Percentiles rank a stretch among this genome's conserved stretches.
These are phyloP conservation scores for Boletus reticulatus DNA, from an alignment of 768 basidiomycete species.

Conservation along the genomic window DNA sequence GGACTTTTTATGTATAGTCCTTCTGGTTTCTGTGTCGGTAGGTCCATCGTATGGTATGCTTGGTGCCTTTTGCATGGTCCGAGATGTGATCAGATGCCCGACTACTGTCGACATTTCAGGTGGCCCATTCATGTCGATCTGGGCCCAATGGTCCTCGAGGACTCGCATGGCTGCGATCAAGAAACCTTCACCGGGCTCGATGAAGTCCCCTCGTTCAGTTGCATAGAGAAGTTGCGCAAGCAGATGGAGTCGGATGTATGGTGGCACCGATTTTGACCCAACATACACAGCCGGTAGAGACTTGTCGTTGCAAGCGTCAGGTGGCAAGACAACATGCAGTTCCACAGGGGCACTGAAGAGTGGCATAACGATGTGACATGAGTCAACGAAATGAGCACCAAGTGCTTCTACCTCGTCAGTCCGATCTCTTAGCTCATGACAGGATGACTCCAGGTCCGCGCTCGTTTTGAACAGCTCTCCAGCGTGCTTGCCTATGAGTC, in stretches of 20 bases:
- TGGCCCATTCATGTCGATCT: conserved; percentile 64
- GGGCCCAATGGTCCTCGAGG: conserved; percentile 69
- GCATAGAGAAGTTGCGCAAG: conserved; percentile 59
- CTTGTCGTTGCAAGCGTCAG: conserved; percentile 38
- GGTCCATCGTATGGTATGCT: conserved; percentile 8
- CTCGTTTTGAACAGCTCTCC: conserved; percentile 32
- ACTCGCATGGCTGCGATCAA: conserved; percentile 67
- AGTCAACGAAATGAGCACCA: conserved; percentile 48
- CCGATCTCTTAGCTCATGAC: conserved; percentile 9
- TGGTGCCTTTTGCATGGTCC: conserved; percentile 10
- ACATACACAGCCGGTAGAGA: conserved; percentile 69
- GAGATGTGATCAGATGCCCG: conserved; percentile 27
- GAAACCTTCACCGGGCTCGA: conserved; percentile 70
- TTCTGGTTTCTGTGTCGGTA: not conserved
- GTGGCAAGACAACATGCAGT: conserved; percentile 63
- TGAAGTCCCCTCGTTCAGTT: conserved; percentile 51
- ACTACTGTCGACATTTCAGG: conserved; percentile 74
- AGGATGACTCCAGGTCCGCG: conserved; percentile 20
- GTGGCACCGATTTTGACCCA: conserved; percentile 62
- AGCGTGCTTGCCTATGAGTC: conserved; percentile 48
- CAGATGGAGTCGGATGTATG: conserved; percentile 85
- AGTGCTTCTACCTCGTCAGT: conserved; percentile 53
- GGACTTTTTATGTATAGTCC: not conserved
- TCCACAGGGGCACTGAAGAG: conserved; percentile 62
- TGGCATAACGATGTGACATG: conserved; percentile 55